Evolutionary conservation across 2,329 filamentous ascomycete species (phyloP), one percentile per base, ranked within the genome.

Genomic region (Aspergillus sp.): DNA sequence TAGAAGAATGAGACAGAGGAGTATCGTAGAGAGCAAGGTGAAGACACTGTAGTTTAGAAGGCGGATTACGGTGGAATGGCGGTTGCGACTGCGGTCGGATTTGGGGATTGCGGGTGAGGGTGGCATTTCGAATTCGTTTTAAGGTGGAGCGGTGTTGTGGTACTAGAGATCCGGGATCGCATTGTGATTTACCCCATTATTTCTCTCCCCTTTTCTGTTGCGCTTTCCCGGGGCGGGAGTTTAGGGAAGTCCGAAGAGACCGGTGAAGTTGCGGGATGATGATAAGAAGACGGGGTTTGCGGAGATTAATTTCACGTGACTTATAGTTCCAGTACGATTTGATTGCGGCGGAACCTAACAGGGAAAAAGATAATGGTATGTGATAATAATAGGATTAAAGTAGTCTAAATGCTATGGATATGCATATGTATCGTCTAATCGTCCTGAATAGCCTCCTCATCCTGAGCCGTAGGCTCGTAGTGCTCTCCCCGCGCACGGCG

Each of bases 11-110:
- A 97, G 83, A 55, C 83, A 82, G 65, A 90, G 74, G 36, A 93
- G 84, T 66, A 96, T 71, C 66, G 93, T 74, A 72, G 88, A 88
- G 68, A 97, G 82, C 66, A 92, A 74, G 58, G 87, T 84, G 75
- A 96, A 98, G 64, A 88, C 82, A 48, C 85, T 85, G 70, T 83
- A 87, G 79, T 96, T 96, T 77, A 93, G 85, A 74, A 96, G 43
- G 43, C 48, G 48, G 38, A 22, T 18, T n/a, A 52, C 5, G 24
- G 48, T 52, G 24, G 38, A 32, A 17, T n/a, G 30, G 48, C 22
- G 48, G 22, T 17, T 15, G 18, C 17, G 38, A 12, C 5, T 9
- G 34, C 34, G 34, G 18, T 50, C 26, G 13, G 48, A 22, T 24
- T 13, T 52, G 2, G 48, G 6, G 24, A 12, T 8, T 9, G 48